These are phyloP conservation scores for Ruellia speciosa DNA, from an alignment of 305 asterid genomes.

Conservation along the genomic window DNA sequence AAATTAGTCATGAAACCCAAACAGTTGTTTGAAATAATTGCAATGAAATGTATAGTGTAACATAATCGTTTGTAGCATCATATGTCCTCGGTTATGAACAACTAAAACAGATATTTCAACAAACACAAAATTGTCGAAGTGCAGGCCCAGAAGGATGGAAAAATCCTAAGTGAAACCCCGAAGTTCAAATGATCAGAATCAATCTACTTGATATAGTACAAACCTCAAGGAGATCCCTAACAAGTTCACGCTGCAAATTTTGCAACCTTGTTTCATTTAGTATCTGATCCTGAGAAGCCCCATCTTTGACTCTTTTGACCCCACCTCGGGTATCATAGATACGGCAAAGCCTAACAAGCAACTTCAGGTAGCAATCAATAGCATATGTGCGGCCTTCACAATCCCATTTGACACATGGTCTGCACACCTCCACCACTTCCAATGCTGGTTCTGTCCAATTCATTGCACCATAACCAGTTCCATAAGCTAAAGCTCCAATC, in stretches of 20 bases:
- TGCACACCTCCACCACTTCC: slow-evolving; percentile 96
- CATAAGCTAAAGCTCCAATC: slow-evolving; percentile 90
- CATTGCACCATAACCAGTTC: slow-evolving; percentile 93
- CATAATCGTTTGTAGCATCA: neutral
- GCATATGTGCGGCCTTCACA: slow-evolving; percentile 94
- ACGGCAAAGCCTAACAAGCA: slow-evolving; percentile 87
- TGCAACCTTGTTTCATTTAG: slow-evolving; percentile 88
- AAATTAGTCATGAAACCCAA: neutral
- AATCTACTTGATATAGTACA: slow-evolving; percentile 21
- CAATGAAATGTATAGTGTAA: neutral
- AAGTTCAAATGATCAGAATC: neutral
- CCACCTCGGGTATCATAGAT: slow-evolving; percentile 95
- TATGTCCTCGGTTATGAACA: neutral
- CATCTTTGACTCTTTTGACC: slow-evolving; percentile 89
- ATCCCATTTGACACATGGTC: slow-evolving; percentile 91
- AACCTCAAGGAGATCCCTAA: slow-evolving; percentile 79
- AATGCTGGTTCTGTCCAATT: slow-evolving; percentile 96
- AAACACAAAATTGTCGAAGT: neutral
- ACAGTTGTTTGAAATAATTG: neutral
- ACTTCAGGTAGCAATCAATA: slow-evolving; percentile 82
- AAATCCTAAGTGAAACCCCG: neutral
- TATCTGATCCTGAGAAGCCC: slow-evolving; percentile 96
- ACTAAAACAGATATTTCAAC: neutral
- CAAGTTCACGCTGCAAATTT: slow-evolving; percentile 84
- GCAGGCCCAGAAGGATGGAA: slow-evolving; percentile 1